Evolutionary conservation across 768 basidiomycete species (phyloP), one percentile per base, ranked within the genome.

Genomic region (Grammothele lineata): DNA sequence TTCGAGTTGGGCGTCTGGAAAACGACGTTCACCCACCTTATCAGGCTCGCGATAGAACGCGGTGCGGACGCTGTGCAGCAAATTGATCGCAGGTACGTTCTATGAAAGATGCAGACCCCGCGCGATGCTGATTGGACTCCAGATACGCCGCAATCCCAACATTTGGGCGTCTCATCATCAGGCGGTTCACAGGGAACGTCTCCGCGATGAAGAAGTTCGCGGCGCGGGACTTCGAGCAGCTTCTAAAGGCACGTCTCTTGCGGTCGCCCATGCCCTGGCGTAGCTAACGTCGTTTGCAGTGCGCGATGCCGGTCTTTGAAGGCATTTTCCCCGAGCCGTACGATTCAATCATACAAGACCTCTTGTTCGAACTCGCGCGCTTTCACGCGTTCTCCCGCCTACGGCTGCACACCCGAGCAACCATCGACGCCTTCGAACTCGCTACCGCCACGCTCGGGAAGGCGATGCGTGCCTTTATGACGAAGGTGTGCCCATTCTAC

Each of bases 321-420:
- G 58, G 57, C 7, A 37, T 66, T 0, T 43, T 66, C 4, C 46
- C 55, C 3, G 40, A 43, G 5, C 44, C 53, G 1, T 40, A 60
- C 25, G 45, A 64, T 27, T 27, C 41, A 1, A 41, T 54, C 5
- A 45, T 74, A 5, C 54, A 63, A 22, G 56, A 67, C n/a, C 48
- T 73, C 0, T 47, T 74, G 1, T 74, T 64, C 50, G 25, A 39
- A 2, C 37, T 65, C 1, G 62, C 59, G 0, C 48, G 56, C 7
- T 71, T 70, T 71, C 73, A 73, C 53, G 62, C 59, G 0, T 54
- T 65, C 9, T 69, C 67, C 3, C 74, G 74, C 44, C 57, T 73
- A 1, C 63, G 64, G 9, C 41, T 72, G 48, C 73, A 74, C 46
- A 68, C 67, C 0, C 64, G 69, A 6, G 18, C 46, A 2, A 65